phyloP scores from a whole-genome alignment of 108 stramenopile species.

The Thalassiosira profunda region DNA sequence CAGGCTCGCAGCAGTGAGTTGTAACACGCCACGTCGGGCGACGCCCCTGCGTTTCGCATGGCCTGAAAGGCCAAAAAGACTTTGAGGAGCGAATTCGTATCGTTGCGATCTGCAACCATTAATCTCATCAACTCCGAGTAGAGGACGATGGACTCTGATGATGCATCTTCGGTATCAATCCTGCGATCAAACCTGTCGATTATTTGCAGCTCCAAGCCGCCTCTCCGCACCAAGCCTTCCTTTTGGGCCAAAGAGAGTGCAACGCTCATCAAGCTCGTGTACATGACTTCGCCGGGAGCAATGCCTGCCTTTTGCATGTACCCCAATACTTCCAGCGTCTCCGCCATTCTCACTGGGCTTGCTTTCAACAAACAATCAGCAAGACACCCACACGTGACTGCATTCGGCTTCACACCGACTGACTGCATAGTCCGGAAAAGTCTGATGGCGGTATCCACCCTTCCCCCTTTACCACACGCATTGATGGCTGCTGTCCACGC shows the following conservation, averaged over 20 bases:
- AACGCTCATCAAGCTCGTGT: constrained; percentile 83
- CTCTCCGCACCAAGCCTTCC: constrained; percentile 46
- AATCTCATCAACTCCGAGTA: constrained; percentile 80
- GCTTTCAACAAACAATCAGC: constrained; percentile 67
- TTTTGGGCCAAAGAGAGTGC: constrained; percentile 62
- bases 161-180: constrained; percentile 4
- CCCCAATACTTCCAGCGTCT: constrained; percentile 75
- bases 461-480: constrained; percentile 86
- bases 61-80: constrained; percentile 87
- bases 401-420: constrained; percentile 77
- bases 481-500: constrained; percentile 94
- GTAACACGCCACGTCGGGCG: constrained; percentile 86
- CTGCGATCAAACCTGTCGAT: constrained; percentile 18
- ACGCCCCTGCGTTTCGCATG: constrained; percentile 73
- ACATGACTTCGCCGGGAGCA: constrained; percentile 83
- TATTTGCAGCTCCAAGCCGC: constrained; percentile 36
- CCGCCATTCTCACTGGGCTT: constrained; percentile 47
- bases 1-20: constrained; percentile 83
- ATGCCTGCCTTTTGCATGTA: constrained; percentile 85
- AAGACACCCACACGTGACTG: constrained; percentile 82
- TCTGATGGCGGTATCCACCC: constrained; percentile 72
- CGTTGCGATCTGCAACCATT: constrained; percentile 28
- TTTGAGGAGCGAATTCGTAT: constrained; percentile 58
- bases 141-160: constrained; percentile 69
- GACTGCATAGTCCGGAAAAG: constrained; percentile 79